Percentiles rank a stretch among this genome's conserved stretches.
Conservation (phyloP, 2,329 filamentous ascomycete genomes). For the Arthrobotrys musiformis region DNA sequence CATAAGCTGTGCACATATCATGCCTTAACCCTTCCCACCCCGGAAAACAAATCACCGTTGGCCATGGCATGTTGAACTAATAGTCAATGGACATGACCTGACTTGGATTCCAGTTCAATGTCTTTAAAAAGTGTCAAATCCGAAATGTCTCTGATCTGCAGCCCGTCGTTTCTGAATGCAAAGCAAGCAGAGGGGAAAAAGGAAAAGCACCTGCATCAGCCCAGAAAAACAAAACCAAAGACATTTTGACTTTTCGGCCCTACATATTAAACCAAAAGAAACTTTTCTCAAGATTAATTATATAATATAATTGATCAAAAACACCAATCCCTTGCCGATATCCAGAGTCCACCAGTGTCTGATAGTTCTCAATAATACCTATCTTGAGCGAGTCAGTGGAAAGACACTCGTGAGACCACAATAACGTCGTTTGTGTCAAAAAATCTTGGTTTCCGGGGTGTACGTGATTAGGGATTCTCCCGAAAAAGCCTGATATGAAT, state of each 20-base stretch:
- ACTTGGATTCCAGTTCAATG: conserved; percentile 23
- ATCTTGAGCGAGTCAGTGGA: background rate
- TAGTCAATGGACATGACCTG: conserved; percentile 14
- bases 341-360: conserved; percentile 35
- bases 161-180: conserved; percentile 25
- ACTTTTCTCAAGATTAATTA: conserved; percentile 33
- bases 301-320: conserved; percentile 38
- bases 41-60: conserved; percentile 9
- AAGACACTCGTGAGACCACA: conserved; percentile 2
- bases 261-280: background rate
- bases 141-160: conserved; percentile 49
- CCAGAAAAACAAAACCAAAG: conserved; percentile 27
- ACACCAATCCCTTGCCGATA: conserved; percentile 8
- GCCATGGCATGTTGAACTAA: no score
- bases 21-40: no score
- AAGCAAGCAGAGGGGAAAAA: no score
- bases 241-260: conserved; percentile 7
- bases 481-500: conserved; percentile 3
- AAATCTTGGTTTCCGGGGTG: background rate
- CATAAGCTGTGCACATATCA: conserved; percentile 13
- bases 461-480: no score
- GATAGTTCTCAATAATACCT: conserved; percentile 28
- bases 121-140: conserved; percentile 36
- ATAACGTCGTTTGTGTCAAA: conserved; percentile 13
- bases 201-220: conserved; percentile 50